Evolutionary conservation across 805 yeast genomes (phyloP), one percentile per base, ranked within the genome.

Genomic region (Starmerella sp.): DNA sequence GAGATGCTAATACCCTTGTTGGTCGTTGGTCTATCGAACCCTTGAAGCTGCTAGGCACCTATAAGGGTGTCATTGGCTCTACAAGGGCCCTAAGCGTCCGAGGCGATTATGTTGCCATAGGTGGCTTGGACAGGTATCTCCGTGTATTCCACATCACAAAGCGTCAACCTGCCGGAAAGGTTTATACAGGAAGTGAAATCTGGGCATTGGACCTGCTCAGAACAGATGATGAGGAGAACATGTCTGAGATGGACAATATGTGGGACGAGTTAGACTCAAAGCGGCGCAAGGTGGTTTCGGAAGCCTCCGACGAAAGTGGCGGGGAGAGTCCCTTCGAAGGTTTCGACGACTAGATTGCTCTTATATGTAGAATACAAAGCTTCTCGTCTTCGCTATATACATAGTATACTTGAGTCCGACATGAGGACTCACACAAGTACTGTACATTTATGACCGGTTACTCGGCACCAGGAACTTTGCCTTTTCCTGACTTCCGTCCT

Each of bases 51-150:
- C 63, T 82, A 11, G 93, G 90, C 0, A 85, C 86, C 65, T 86
- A 74, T 65, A 79, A 82, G 39, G 95, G 93, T 28, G 80, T 88
- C 10, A 83, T 82, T 29, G 90, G 95, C 55, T 83, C 89, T 1
- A 81, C 84, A 46, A 75, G 74, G 55, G 70, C 77, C 3, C 22
- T 63, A 5, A 43, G 57, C 14, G 15, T 34, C 10, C 58, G 59
- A 34, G 64, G 61, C 13, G 42, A 38, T 9, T 65, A 83, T 32
- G 64, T 90, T 7, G 81, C 82, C 2, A 75, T 86, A 17, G 97
- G 95, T 45, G 95, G 96, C 0, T 75, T 90, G 28, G 98, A 93
- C 65, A 76, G 96, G 63, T 91, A 88, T 63, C 74, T 87, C 31
- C 77, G 96, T 56, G 86, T 86, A 4, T 91, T 78, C 68, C 84